These are phyloP conservation scores for Aphanoascus verrucosus DNA, from an alignment of 2,329 filamentous ascomycete genomes.

Conservation along the genomic window DNA sequence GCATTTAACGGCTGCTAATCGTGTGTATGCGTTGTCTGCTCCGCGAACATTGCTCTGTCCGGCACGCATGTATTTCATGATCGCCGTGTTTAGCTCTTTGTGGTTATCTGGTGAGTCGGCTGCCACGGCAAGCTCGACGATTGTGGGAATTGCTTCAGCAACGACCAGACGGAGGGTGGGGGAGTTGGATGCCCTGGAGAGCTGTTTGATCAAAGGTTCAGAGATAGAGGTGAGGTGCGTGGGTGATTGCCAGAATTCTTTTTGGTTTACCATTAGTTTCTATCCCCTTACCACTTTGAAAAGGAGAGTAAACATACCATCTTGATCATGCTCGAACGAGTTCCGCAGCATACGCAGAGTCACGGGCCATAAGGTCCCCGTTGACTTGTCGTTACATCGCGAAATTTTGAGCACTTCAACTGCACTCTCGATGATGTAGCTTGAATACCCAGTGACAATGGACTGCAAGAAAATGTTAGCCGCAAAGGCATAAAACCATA, in stretches of 20 bases:
- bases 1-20: slow-evolving; percentile 71
- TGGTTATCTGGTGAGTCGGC: slow-evolving; percentile 81
- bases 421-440: slow-evolving; percentile 68
- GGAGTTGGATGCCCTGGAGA: slow-evolving; percentile 37
- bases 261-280: not conserved
- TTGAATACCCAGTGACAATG: slow-evolving; percentile 85
- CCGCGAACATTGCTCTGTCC: slow-evolving; percentile 32
- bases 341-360: slow-evolving; percentile 61
- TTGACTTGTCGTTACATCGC: slow-evolving; percentile 35
- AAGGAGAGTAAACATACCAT: slow-evolving; percentile 39
- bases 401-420: slow-evolving; percentile 48
- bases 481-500: not conserved
- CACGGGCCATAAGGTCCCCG: slow-evolving; percentile 55
- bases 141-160: slow-evolving; percentile 56
- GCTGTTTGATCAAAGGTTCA: slow-evolving; percentile 58
- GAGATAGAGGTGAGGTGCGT: slow-evolving; percentile 69
- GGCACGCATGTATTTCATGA: slow-evolving; percentile 65
- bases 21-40: slow-evolving; percentile 55
- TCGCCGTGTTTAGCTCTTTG: slow-evolving; percentile 69
- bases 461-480: slow-evolving; percentile 39
- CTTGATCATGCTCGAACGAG: slow-evolving; percentile 80
- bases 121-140: slow-evolving; percentile 68
- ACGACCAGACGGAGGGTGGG: slow-evolving; percentile 38
- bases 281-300: slow-evolving; percentile 2
- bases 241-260: slow-evolving; percentile 84